Base-by-base conservation (phyloP, 163 green algal genomes). In the Prototheca stagnorum region DNA sequence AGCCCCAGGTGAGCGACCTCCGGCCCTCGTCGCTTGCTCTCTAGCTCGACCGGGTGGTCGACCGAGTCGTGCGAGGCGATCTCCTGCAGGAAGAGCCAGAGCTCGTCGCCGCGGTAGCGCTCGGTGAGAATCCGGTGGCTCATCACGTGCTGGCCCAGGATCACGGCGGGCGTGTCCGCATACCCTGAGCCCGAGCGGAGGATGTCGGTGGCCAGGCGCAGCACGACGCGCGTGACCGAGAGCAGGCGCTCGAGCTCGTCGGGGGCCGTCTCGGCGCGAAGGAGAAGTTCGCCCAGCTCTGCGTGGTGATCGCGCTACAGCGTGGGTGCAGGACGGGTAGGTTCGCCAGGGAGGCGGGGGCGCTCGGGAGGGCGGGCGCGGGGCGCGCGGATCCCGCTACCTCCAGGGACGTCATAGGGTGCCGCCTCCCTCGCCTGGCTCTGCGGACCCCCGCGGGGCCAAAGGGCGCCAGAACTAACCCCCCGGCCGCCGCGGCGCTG, bases 111-210 rank as follows among this genome's bases (percentile, higher is more conserved):
- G 5, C 41, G 33, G 47, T 62, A 42, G 14, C 40, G 46, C 29
- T 55, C 47, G 12, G 33, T 47, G 56, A 21, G 47, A 31, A 42
- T 4, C 17, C 61, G 46, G 16, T 55, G 46, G 2, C 55, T 62
- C n/a, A 70, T 48, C 42, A 57, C 53, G 35, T 70, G 61, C n/a
- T 65, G 51, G n/a, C 55, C 45, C 7, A 70, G 55, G 5, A 64
- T 41, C 3, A 59, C 39, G 5, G 41, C 29, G 39, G 55, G 61
- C 3, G 35, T 59, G 22, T 70, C 61, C 2, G 24, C 22, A 22
- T 50, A 59, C 8, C 26, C 36, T 8, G 12, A 25, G 8, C 61
- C 54, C 9, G 61, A 34, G 5, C 49, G 51, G 19, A 70, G 17
- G 20, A 70, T 28, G 39, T 65, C 37, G 0, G 40, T 57, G 4